Conservation (phyloP, 805 yeast genomes). For the Kuraishia borneana region DNA sequence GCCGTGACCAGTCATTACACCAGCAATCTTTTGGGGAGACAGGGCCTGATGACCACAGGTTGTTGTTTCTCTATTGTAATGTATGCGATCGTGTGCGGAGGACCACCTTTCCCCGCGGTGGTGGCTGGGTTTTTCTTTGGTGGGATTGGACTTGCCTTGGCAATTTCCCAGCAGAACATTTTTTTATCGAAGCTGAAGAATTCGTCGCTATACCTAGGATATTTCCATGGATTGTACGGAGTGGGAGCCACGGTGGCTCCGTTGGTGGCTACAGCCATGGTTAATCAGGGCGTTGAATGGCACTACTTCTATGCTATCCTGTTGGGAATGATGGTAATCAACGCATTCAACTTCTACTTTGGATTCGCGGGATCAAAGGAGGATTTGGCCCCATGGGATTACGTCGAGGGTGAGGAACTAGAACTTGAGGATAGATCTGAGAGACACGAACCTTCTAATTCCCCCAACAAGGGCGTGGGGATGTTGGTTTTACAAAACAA, state of each 20-base stretch:
- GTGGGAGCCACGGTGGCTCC: constrained; percentile 65
- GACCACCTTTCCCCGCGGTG: constrained; percentile 35
- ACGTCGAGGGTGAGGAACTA: constrained; percentile 11
- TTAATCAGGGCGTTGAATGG: constrained; percentile 40
- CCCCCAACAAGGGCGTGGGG: constrained; percentile 18
- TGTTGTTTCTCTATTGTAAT: constrained; percentile 22
- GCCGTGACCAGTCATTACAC: constrained; percentile 38
- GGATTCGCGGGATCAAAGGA: constrained; percentile 39
- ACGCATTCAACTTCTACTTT: constrained; percentile 21
- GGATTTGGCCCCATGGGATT: constrained; percentile 28
- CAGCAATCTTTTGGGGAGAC: constrained; percentile 27
- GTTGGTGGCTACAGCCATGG: constrained; percentile 45
- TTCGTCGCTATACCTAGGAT: constrained; percentile 48
- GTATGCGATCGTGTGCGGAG: constrained; percentile 35
- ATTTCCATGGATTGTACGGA: constrained; percentile 62
- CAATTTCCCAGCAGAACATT: constrained; percentile 38
- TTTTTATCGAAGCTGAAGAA: constrained; percentile 38
- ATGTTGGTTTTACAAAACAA: constrained; percentile 26
- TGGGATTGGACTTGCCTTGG: constrained; percentile 44
- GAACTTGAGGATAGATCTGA: constrained; percentile 7
- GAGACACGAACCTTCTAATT: constrained; percentile 1
- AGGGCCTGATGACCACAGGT: constrained; percentile 28
- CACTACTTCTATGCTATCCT: constrained; percentile 40
- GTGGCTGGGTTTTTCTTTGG: constrained; percentile 42
- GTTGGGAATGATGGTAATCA: constrained; percentile 23